Evolutionary conservation across 148 eudicot species (phyloP), one percentile per base, ranked within the genome.

Genomic region (Rhododendron vialii): DNA sequence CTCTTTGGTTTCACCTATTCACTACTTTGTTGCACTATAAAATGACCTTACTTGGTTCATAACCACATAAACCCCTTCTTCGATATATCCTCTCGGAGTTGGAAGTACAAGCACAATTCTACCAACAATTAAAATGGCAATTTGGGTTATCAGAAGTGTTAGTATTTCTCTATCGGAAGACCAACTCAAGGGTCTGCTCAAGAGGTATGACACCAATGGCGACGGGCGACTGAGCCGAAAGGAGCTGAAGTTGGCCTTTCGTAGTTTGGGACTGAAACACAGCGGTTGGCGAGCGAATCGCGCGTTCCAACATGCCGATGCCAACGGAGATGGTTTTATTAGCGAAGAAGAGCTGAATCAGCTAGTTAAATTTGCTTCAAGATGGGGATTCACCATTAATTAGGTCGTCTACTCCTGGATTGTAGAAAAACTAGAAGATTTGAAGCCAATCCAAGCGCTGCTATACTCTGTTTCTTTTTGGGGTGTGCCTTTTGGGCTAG

Each of bases 301-400:
- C 0, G 82, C 81, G 3, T 8, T 84, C 0, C 22, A 33, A 24
- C 81, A 75, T 36, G 86, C 81, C 8, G 86, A 84, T 53, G 81
- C 82, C 47, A 55, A 84, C 11, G 71, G 81, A 73, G 86, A 84
- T 75, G 73, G 82, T 3, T 11, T 30, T 7, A 76, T 84, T 15
- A 51, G 20, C 10, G 86, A 84, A 11, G 86, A 84, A 7, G 86
- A 84, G 47, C 26, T 84, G 67, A 20, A 51, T 7, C 61, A 84
- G 36, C 86, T 84, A 1, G 69, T 41, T 26, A 75, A 55, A 36
- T 76, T 53, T 84, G 81, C 67, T 84, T 51, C 81, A 7, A 84
- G 22, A 43, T 84, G 86, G 69, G 82, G 82, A 5, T 80, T 80
- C 28, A 78, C 81, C 51, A 43, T 78, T 24, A 2, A 5, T 4